Base-by-base conservation (phyloP, 495 filamentous ascomycete genomes). In the Lindgomyces ingoldianus region DNA sequence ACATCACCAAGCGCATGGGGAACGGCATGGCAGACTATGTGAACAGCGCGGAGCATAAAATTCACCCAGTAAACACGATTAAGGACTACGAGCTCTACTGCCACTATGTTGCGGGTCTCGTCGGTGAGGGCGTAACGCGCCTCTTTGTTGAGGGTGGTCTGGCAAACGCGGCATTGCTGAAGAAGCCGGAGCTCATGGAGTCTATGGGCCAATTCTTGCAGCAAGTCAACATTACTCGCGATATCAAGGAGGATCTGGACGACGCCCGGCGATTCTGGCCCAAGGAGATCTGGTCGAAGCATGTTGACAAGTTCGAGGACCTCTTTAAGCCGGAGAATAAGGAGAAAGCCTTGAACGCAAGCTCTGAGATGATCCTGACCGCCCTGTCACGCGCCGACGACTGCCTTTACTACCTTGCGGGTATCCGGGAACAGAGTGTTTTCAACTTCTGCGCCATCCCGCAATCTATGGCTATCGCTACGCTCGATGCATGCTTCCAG, bases 381-480 rank as follows among this genome's bases (percentile, higher is more conserved):
- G 88, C 93, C 19, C 82, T 98, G 50, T 82, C 85, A 73, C 91
- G 96, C 67, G 91, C 86, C 27, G 91, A 96, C 64, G 91, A 98
- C 69, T 97, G 93, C 76, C 79, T 98, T 6, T 98, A 92, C 80
- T 98, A 98, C 80, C 89, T 98, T 78, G 95, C 95, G 21, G 95
- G 92, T 21, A 83, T 98, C 46, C 90, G 89, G 60, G 94, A 98
- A 74, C 94, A 98, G 78, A 94, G 90, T 74, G 91, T 96, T n/a
- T 98, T 98, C 88, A 98, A 98, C 81, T 98, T 98, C 74, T 91
- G 91, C 45, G 93, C 95, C 46, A 98, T 98, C 68, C 94, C 94
- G n/a, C 94, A 98, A 76, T 80, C 87, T 62, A 98, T 98, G 94
- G 94, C 95, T 25, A 97, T 98, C 75, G 93, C 94, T 1, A 98